Conservation (phyloP, 106 monocot species). For the Amphibolis antarctica region DNA sequence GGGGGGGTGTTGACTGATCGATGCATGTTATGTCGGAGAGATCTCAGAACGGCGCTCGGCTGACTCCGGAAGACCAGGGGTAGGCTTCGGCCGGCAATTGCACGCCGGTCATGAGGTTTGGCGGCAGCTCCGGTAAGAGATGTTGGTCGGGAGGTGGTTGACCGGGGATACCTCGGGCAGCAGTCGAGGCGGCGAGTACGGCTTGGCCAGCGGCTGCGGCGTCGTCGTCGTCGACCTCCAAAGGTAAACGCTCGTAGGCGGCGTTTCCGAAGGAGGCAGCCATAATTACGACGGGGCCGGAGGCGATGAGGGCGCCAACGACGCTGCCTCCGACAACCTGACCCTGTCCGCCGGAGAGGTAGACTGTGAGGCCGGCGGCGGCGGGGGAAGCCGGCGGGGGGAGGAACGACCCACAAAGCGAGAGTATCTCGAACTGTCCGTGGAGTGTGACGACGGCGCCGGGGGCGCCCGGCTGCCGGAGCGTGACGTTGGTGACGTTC, state of each 20-base stretch:
- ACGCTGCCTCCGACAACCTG: conserved; percentile 67
- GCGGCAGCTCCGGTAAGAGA: conserved; percentile 22
- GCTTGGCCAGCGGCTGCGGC: too few species aligned
- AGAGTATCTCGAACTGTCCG: conserved; percentile 55
- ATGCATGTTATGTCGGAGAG: neutral
- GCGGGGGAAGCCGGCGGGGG: conserved; percentile 50
- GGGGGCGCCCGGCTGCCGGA: conserved; percentile 40
- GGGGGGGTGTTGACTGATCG: too few species aligned
- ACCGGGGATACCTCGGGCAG: neutral
- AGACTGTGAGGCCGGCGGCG: conserved; percentile 40
- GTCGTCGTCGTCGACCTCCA: conserved; percentile 27
- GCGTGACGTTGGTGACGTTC: conserved; percentile 45
- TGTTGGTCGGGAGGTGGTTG: neutral
- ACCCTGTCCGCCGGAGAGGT: conserved; percentile 51
- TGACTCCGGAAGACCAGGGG: conserved; percentile 31
- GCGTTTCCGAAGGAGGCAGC: conserved; percentile 46
- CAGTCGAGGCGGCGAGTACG: conserved; percentile 1
- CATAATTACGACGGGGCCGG: conserved; percentile 53
- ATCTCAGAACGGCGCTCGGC: conserved; percentile 21
- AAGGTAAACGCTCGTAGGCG: conserved; percentile 30
- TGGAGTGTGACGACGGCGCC: conserved; percentile 45
- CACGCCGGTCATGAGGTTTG: conserved; percentile 35
- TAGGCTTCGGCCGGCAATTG: conserved; percentile 38
- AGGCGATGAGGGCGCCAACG: conserved; percentile 29
- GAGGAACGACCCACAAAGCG: conserved; percentile 45